Percentiles rank a stretch among this genome's conserved stretches.
These are phyloP conservation scores for Vigna nakashimae DNA, from an alignment of 306 rosid genomes.

Conservation along the genomic window DNA sequence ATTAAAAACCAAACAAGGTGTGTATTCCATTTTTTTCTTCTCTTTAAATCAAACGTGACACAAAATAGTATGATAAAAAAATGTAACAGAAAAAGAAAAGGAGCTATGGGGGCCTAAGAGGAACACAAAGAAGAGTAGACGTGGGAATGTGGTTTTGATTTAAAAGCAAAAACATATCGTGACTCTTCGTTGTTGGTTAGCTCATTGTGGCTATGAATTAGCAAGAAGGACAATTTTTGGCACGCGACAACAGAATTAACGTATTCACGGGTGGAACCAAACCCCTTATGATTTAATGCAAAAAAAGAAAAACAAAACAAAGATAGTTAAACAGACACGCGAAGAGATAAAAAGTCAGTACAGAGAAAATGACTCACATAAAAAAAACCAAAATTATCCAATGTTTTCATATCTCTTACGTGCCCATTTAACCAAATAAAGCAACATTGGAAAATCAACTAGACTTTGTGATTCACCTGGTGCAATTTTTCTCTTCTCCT, in stretches of 20 bases:
- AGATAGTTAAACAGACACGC: background rate
- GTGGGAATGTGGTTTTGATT: slow-evolving; percentile 13
- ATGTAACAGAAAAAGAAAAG: background rate
- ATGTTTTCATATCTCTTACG: background rate
- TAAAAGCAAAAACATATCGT: slow-evolving; percentile 37
- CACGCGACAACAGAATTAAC: slow-evolving; percentile 43
- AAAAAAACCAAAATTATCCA: background rate
- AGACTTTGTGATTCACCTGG: slow-evolving; percentile 47
- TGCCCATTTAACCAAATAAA: slow-evolving; percentile 25
- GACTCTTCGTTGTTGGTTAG: slow-evolving; percentile 45
- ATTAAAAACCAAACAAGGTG: background rate
- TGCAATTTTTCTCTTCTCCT: background rate
- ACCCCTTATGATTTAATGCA: slow-evolving; percentile 50
- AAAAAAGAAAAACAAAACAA: background rate
- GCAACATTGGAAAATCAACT: background rate
- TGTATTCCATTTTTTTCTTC: background rate
- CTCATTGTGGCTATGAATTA: slow-evolving; percentile 39
- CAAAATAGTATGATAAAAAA: background rate
- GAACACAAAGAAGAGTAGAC: background rate
- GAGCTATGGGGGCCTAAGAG: background rate
- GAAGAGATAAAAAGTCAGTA: too few species aligned
- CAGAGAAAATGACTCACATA: slow-evolving; percentile 33
- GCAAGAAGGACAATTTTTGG: background rate
- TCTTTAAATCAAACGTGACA: background rate
- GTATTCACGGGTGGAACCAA: slow-evolving; percentile 37